phyloP scores from a whole-genome alignment of 768 basidiomycete species.

The Psilocybe tampanensis region DNA sequence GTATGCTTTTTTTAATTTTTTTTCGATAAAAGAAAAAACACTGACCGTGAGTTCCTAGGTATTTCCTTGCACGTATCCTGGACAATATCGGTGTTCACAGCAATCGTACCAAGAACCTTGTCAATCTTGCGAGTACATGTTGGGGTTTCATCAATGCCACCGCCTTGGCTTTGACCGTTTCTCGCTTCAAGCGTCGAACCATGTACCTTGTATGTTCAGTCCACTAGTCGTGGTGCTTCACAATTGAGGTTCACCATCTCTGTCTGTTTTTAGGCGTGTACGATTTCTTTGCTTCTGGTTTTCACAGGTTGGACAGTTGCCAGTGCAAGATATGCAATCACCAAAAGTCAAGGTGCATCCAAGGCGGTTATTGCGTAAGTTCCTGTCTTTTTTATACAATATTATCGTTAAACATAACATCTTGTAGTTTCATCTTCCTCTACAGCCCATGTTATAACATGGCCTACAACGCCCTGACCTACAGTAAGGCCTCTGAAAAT shows the following conservation, averaged over 20 bases:
- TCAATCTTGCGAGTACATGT: constrained; percentile 55
- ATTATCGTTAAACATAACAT: neutral
- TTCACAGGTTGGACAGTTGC: constrained; percentile 60
- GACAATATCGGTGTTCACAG: constrained; percentile 53
- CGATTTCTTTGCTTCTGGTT: constrained; percentile 44
- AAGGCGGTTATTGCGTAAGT: constrained; percentile 51
- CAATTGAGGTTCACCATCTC: neutral
- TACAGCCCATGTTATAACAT: constrained; percentile 60
- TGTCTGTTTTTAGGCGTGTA: constrained; percentile 46
- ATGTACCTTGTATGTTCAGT: constrained; percentile 45
- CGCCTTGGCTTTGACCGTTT: constrained; percentile 47
- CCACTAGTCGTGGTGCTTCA: neutral
- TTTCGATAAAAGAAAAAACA: neutral
- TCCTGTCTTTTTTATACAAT: neutral
- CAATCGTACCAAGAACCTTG: constrained; percentile 54
- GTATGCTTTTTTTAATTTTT: constrained; percentile 22
- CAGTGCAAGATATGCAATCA: constrained; percentile 46
- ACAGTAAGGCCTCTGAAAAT: constrained; percentile 35
- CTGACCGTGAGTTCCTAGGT: constrained; percentile 28
- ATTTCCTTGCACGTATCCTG: constrained; percentile 57
- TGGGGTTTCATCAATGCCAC: constrained; percentile 61
- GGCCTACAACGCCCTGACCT: constrained; percentile 58
- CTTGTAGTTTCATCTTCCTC: constrained; percentile 53
- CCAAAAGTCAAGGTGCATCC: constrained; percentile 44
- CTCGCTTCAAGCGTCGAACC: constrained; percentile 48